Conservation (phyloP, 1,284 basidiomycete genomes). For the Cystobasidium slooffiae region DNA sequence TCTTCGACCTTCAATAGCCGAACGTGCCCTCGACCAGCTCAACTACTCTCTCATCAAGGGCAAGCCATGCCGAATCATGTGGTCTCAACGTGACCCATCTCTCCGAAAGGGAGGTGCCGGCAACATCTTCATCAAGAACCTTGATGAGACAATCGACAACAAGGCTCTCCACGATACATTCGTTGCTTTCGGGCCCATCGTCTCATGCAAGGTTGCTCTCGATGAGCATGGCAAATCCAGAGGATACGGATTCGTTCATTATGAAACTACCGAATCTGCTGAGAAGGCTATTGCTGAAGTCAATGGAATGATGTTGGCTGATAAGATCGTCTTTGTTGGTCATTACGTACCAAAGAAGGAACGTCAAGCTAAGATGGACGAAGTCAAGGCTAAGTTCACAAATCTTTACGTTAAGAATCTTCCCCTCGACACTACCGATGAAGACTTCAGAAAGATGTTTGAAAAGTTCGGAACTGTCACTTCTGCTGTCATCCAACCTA, state of each 20-base stretch:
- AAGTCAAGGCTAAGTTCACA: conserved; percentile 95
- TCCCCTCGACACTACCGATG: conserved; percentile 79
- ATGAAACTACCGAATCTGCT: conserved; percentile 96
- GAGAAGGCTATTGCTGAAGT: conserved; percentile 97
- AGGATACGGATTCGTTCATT: conserved; percentile 98
- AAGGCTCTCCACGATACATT: conserved; percentile 99
- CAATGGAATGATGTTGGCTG: conserved; percentile 98
- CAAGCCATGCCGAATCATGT: conserved; percentile 99
- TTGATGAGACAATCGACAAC: conserved; percentile 92
- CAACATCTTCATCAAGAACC: conserved; percentile 99
- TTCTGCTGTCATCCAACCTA: conserved; percentile 75
- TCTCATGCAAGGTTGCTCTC: conserved; percentile 98
- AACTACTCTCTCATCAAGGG: conserved; percentile 99
- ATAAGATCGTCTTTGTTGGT: conserved; percentile 98
- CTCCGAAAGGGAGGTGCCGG: conserved; percentile 99
- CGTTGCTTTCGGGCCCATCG: conserved; percentile 96
- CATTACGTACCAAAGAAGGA: conserved; percentile 95
- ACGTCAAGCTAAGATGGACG: conserved; percentile 96
- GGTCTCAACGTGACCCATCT: conserved; percentile 99
- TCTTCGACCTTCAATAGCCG: conserved; percentile 63
- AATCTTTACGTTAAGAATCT: conserved; percentile 99
- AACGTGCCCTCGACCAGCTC: conserved; percentile 97
- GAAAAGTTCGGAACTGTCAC: conserved; percentile 80
- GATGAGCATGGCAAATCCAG: conserved; percentile 90
- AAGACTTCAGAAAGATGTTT: conserved; percentile 87